Percentiles rank a stretch among this genome's conserved stretches.
Evolutionary conservation across 768 basidiomycete species (phyloP).

Genomic region (Psilocybe tampanensis): DNA sequence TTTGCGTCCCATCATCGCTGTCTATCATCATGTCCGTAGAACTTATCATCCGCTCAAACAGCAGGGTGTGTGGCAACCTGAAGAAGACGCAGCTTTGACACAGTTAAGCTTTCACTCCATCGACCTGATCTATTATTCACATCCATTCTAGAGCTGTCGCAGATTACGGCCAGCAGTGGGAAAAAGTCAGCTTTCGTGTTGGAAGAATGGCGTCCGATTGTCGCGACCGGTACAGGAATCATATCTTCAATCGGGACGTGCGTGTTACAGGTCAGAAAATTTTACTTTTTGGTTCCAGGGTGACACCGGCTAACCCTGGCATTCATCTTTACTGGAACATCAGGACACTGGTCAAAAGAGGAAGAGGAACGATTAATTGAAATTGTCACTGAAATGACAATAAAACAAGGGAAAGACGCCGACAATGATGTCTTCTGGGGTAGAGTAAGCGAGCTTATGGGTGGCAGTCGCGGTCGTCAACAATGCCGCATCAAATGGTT

Average conservation of each 20-base stretch:
- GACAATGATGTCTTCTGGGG: slow-evolving; percentile 88
- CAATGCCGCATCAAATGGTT: slow-evolving; percentile 91
- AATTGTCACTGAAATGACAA: slow-evolving; percentile 77
- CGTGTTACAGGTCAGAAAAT: slow-evolving; percentile 53
- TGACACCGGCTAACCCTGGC: not conserved
- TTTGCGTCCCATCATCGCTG: slow-evolving; percentile 77
- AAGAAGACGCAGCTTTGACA: slow-evolving; percentile 66
- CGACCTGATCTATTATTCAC: not conserved
- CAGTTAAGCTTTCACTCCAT: slow-evolving; percentile 45
- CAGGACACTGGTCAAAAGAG: slow-evolving; percentile 75
- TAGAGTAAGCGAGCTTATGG: slow-evolving; percentile 76
- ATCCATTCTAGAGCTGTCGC: slow-evolving; percentile 57
- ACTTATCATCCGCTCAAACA: slow-evolving; percentile 67
- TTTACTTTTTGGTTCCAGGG: not conserved
- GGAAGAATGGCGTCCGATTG: slow-evolving; percentile 82
- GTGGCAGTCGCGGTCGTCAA: slow-evolving; percentile 71
- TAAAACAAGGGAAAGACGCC: slow-evolving; percentile 68
- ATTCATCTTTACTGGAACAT: not conserved
- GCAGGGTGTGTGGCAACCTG: slow-evolving; percentile 69
- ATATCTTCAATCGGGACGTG: slow-evolving; percentile 67
- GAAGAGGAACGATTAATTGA: slow-evolving; percentile 75
- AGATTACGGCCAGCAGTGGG: slow-evolving; percentile 78
- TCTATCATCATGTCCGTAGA: slow-evolving; percentile 81
- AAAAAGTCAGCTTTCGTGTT: slow-evolving; percentile 69
- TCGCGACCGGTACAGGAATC: slow-evolving; percentile 85